phyloP scores from a whole-genome alignment of 805 yeast genomes.

The Cyberlindnera petersonii region DNA sequence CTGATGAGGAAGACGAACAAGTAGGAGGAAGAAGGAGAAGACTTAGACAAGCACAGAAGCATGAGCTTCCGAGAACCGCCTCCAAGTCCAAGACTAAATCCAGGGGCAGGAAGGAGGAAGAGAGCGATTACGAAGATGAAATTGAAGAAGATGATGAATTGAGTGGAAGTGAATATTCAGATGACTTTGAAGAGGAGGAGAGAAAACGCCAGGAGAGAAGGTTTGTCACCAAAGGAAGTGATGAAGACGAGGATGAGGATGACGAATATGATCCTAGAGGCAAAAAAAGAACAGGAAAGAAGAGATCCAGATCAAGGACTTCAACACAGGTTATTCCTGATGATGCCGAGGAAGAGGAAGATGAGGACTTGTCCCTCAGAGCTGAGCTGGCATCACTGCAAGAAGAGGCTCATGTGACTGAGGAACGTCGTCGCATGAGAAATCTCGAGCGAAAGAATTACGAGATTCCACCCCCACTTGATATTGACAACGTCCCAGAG shows the following conservation, averaged over 20 bases:
- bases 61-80: too few relatives aligned
- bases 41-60: not conserved
- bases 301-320: constrained; percentile 2
- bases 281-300: constrained; percentile 1
- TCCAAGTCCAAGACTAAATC: not conserved
- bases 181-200: not conserved
- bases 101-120: not conserved
- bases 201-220: constrained; percentile 4
- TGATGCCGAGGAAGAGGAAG: constrained; percentile 10
- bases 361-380: constrained; percentile 27
- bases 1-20: not conserved
- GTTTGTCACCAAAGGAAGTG: constrained; percentile 3
- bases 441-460: constrained; percentile 76
- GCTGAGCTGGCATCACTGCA: too few relatives aligned
- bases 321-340: not conserved
- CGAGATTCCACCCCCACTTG: constrained; percentile 77
- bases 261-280: constrained; percentile 1
- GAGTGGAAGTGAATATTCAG: too few relatives aligned
- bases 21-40: not conserved
- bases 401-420: too few relatives aligned
- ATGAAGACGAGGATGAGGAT: constrained; percentile 5
- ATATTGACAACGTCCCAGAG: constrained; percentile 28
- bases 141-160: constrained; percentile 3
- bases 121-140: constrained; percentile 8
- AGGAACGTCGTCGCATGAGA: too few relatives aligned